Evolutionary conservation across 164 flowering plant species (phyloP).

Genomic region (Kingdonia uniflora): DNA sequence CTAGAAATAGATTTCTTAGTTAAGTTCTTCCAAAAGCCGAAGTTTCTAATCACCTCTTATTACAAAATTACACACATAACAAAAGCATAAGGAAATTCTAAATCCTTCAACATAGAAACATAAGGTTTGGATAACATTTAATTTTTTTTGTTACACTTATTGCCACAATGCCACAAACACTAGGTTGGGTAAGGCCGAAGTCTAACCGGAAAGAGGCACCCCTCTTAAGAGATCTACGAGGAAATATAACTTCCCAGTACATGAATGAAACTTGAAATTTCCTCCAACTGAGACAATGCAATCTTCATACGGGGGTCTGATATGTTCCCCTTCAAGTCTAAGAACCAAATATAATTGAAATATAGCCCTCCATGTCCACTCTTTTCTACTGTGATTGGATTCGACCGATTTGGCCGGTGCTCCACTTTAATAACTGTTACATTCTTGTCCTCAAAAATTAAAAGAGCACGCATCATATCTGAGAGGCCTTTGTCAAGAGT

Average conservation of each 20-base stretch:
- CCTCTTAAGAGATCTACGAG: no score
- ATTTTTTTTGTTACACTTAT: no score
- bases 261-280: constrained; percentile 13
- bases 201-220: no score
- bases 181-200: no score
- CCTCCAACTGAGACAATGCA: constrained; percentile 10
- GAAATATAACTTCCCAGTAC: constrained; percentile 19
- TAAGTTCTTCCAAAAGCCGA: no score
- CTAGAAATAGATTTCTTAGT: no score
- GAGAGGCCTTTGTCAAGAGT: constrained; percentile 18
- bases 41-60: no score
- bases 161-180: no score
- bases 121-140: no score
- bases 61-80: no score
- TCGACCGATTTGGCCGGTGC: constrained; percentile 20
- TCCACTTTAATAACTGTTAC: constrained; percentile 16
- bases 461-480: constrained; percentile 17
- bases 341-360: constrained; percentile 18
- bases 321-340: constrained; percentile 15
- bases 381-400: constrained; percentile 8
- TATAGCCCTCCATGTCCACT: constrained; percentile 4
- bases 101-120: no score
- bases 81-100: no score
- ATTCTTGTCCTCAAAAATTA: constrained; percentile 13
- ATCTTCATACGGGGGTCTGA: constrained; percentile 6